Evolutionary conservation across 2,329 filamentous ascomycete genomes (phyloP).

Genomic region (Neophaeococcomyces mojaviensis): DNA sequence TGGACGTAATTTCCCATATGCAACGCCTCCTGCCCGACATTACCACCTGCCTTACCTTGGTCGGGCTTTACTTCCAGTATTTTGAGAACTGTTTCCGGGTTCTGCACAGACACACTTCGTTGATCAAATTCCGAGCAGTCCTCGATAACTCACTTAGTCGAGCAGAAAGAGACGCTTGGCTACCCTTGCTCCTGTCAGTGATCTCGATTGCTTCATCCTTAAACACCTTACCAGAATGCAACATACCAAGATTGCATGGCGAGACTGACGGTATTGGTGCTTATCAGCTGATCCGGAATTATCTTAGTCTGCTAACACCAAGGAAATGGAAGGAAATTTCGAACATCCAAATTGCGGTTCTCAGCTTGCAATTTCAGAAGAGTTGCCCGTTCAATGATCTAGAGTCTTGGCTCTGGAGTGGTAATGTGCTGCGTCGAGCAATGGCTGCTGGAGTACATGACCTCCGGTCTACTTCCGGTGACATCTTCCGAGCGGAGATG

Average conservation of each 20-base stretch:
- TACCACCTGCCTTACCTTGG: constrained; percentile 14
- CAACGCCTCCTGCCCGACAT: not conserved
- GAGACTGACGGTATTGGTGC: constrained; percentile 7
- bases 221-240: constrained; percentile 17
- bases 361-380: constrained; percentile 17
- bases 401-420: constrained; percentile 17
- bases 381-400: constrained; percentile 11
- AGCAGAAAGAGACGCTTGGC: constrained; percentile 14
- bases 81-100: constrained; percentile 23
- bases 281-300: constrained; percentile 9
- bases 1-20: constrained; percentile 10
- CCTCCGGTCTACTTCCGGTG: constrained; percentile 3
- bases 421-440: constrained; percentile 17
- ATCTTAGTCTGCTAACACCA: constrained; percentile 11
- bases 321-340: not conserved
- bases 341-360: constrained; percentile 16
- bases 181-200: constrained; percentile 18
- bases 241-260: constrained; percentile 7
- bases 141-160: constrained; percentile 13
- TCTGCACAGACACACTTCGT: constrained; percentile 16
- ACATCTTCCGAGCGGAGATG: constrained; percentile 24
- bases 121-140: constrained; percentile 13
- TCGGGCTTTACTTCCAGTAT: constrained; percentile 20
- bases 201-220: constrained; percentile 15
- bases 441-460: constrained; percentile 18